A percentile compares a stretch with the other conserved stretches of the same genome.
These are phyloP conservation scores for Coprinellus aureogranulatus DNA, from an alignment of 768 basidiomycete species.

Conservation along the genomic window DNA sequence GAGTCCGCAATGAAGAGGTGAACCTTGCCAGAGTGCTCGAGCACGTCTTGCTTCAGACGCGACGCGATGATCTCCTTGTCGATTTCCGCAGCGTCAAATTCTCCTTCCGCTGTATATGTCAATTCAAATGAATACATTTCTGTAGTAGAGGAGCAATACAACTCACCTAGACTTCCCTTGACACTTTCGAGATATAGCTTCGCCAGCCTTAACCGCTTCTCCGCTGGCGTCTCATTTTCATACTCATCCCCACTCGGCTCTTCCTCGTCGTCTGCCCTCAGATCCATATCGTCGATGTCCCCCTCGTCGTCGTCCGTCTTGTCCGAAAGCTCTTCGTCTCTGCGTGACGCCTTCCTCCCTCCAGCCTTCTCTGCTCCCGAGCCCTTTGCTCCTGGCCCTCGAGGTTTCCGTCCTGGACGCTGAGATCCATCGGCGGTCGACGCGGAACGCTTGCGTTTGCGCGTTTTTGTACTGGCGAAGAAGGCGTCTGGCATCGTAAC, in stretches of 20 bases:
- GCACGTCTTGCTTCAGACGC: conserved; percentile 86
- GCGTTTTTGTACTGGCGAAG: conserved; percentile 60
- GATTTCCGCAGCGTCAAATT: conserved; percentile 93
- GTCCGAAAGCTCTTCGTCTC: conserved; percentile 72
- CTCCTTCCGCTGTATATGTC: conserved; percentile 63
- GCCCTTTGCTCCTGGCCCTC: conserved; percentile 3
- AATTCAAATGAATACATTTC: neutral
- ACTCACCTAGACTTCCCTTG: conserved; percentile 68
- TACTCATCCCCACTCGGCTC: conserved; percentile 79
- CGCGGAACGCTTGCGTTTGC: conserved; percentile 60
- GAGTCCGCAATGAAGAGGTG: conserved; percentile 77
- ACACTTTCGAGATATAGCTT: conserved; percentile 87
- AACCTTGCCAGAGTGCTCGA: conserved; percentile 85
- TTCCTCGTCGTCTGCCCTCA: conserved; percentile 51
- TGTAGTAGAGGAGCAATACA: neutral
- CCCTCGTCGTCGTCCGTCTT: conserved; percentile 51
- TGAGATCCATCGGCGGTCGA: conserved; percentile 25
- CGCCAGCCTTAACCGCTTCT: conserved; percentile 88
- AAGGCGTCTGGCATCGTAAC: conserved; percentile 76
- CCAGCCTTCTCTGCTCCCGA: too few relatives aligned
- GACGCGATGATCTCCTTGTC: conserved; percentile 91
- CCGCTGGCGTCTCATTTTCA: conserved; percentile 84
- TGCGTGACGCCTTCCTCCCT: conserved; percentile 9
- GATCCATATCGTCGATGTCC: conserved; percentile 72
- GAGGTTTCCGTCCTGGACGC: conserved; percentile 19